Evolutionary conservation across 495 filamentous ascomycete species (phyloP).

Genomic region (Paragyromitra xinjiangensis): DNA sequence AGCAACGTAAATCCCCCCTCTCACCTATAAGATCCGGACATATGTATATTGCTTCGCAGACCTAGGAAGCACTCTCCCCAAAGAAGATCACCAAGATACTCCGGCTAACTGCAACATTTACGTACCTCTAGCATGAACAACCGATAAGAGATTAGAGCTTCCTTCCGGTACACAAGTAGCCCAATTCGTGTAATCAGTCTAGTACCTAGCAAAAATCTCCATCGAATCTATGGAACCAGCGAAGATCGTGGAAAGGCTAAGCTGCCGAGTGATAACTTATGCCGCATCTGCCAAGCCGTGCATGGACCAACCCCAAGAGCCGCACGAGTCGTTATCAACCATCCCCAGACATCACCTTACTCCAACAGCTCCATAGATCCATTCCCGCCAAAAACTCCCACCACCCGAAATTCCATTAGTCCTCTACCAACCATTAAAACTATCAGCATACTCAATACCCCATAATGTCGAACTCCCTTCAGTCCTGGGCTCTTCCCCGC

Average conservation of each 20-base stretch:
- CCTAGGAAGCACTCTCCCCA: no score
- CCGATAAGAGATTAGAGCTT: no score
- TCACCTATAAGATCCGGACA: no score
- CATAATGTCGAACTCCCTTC: constrained; percentile 52
- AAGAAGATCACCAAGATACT: no score
- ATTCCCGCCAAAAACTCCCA: neutral
- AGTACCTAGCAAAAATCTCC: no score
- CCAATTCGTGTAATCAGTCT: no score
- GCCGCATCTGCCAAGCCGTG: neutral
- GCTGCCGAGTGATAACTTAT: neutral
- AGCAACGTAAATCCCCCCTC: no score
- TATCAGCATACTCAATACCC: neutral
- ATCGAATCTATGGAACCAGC: neutral
- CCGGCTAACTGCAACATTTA: no score
- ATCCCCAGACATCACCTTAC: neutral
- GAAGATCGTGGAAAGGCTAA: neutral
- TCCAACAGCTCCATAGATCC: neutral
- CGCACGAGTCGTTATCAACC: constrained; percentile 8
- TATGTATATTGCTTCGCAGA: no score
- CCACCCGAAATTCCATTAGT: neutral
- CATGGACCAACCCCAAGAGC: constrained; percentile 4
- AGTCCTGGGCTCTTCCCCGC: constrained; percentile 66
- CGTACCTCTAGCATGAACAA: no score
- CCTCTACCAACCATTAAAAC: neutral
- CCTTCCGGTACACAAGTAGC: no score